phyloP scores from a whole-genome alignment of 352 stramenopile species.

The Phytophthora colocasiae region DNA sequence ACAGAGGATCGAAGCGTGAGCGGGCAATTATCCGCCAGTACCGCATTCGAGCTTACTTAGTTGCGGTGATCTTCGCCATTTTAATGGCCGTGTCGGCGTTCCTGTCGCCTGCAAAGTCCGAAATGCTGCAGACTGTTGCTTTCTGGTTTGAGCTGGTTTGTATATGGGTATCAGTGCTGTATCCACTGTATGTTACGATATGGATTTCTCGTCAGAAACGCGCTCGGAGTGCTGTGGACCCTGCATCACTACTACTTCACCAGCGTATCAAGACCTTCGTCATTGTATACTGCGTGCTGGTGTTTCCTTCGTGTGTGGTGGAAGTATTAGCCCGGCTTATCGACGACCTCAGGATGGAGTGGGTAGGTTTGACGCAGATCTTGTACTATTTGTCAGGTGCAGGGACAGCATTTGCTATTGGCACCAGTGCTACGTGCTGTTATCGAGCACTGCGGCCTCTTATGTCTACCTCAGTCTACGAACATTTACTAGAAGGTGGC shows the following conservation, averaged over 20 bases:
- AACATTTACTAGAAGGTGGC: slow-evolving; percentile 67
- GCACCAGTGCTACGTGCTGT: slow-evolving; percentile 68
- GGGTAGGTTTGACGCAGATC: slow-evolving; percentile 55
- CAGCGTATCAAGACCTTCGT: slow-evolving; percentile 76
- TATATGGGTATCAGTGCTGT: slow-evolving; percentile 65
- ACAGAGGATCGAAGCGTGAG: slow-evolving; percentile 58
- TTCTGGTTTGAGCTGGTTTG: slow-evolving; percentile 57
- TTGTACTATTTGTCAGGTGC: slow-evolving; percentile 72
- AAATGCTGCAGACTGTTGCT: slow-evolving; percentile 40
- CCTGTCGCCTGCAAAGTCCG: slow-evolving; percentile 41
- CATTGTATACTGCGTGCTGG: slow-evolving; percentile 69
- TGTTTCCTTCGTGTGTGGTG: slow-evolving; percentile 68
- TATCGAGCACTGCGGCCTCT: slow-evolving; percentile 64
- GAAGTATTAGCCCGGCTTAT: slow-evolving; percentile 43
- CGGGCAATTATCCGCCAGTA: slow-evolving; percentile 64
- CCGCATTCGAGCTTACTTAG: slow-evolving; percentile 47
- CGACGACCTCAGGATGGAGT: slow-evolving; percentile 45
- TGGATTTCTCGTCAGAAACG: slow-evolving; percentile 60
- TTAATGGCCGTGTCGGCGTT: slow-evolving; percentile 44
- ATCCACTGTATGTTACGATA: slow-evolving; percentile 58
- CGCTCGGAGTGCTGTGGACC: slow-evolving; percentile 47
- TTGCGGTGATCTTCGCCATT: slow-evolving; percentile 44
- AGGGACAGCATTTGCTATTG: slow-evolving; percentile 66
- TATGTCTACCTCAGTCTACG: slow-evolving; percentile 67
- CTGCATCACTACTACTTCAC: slow-evolving; percentile 54